Evolutionary conservation across 1,284 basidiomycete genomes (phyloP), one percentile per base, ranked within the genome.

Genomic region (Cerrena zonata): DNA sequence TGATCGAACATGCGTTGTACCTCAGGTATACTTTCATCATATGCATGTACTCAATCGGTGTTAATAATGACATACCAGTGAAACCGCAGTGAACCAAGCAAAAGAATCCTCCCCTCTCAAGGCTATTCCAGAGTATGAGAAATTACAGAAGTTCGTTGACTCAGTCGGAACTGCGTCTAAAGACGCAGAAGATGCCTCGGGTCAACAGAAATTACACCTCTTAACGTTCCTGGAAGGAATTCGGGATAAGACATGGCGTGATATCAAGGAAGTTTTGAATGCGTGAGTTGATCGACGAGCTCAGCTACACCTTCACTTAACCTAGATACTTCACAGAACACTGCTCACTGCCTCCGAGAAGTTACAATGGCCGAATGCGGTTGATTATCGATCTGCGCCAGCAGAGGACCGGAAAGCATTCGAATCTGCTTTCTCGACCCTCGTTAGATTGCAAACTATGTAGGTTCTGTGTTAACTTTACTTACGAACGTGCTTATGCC

Each of bases 371-470:
- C 94, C 94, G 2, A 79, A 79, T 59, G 70, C 76, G 10, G 77
- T 91, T 1, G 77, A 89, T 57, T 91, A 89, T 58, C 60, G 70
- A 5, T 57, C 74, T 0, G 73, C 77, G 1, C 61, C 74, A 2
- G 60, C 70, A 11, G 73, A 78, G 21, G 72, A 83, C 45, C 72
- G 85, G 47, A 72, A 71, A 41, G 66, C 68, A 0, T 95, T 96
- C 61, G 88, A 93, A 65, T 67, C 67, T 7, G 79, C 86, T 0
- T 94, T 92, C 64, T 64, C 72, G 19, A 83, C 91, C 63, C 65
- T 94, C 19, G 71, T 93, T n/a, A 75, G 70, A 44, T 70, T 96
- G 7, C 91, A 95, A 67, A 75, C 72, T 11, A 77, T 89, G 90
- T 90, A 55, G 56, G 89, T 72, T 27, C 34, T 38, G 34, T 34